Conservation (phyloP, 306 rosid species). For the Luffa aegyptiaca region DNA sequence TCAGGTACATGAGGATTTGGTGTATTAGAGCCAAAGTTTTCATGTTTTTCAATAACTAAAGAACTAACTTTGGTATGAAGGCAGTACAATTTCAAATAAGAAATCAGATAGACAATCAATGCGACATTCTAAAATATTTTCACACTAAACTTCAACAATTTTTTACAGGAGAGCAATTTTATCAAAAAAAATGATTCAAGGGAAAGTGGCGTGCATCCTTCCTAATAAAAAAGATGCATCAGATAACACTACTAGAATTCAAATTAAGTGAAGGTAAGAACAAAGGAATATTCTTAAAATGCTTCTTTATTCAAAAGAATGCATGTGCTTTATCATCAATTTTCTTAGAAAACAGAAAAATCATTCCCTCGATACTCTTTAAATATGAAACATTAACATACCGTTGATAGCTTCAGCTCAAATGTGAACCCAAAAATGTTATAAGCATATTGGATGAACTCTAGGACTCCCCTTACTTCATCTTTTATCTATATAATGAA, state of each 20-base stretch:
- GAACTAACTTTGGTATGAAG: not conserved
- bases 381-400: slow-evolving; percentile 17
- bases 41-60: not conserved
- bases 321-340: not conserved
- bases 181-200: not conserved
- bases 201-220: not conserved
- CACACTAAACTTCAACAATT: not conserved
- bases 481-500: slow-evolving; percentile 60
- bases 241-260: not conserved
- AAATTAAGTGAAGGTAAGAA: not conserved
- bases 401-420: slow-evolving; percentile 87
- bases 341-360: not conserved
- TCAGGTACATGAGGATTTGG: not conserved
- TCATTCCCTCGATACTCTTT: not conserved
- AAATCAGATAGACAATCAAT: not conserved
- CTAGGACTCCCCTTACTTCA: slow-evolving; percentile 66
- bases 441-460: slow-evolving; percentile 55
- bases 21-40: not conserved
- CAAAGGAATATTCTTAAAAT: not conserved
- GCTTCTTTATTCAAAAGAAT: not conserved
- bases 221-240: not conserved
- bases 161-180: not conserved
- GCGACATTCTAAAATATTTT: not conserved
- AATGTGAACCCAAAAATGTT: slow-evolving; percentile 72
- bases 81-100: not conserved